Percentiles rank a stretch among this genome's conserved stretches.
Evolutionary conservation across 2,329 filamentous ascomycete genomes (phyloP).

Genomic region (Aspergillus awamori): DNA sequence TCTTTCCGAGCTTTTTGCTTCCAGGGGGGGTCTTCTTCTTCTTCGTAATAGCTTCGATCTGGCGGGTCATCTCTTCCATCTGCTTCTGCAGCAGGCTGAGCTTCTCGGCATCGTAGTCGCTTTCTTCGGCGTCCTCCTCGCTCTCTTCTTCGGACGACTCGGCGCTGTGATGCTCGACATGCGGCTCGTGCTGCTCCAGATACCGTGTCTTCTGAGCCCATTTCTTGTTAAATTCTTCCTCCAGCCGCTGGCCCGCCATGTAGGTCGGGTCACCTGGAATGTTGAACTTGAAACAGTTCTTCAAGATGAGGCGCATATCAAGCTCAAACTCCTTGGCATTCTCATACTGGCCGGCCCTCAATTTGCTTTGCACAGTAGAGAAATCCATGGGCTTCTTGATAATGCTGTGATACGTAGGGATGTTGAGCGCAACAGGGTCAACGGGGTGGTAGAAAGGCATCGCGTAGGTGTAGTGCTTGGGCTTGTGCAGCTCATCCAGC

Average conservation of each 20-base stretch:
- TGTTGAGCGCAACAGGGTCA: constrained; percentile 90
- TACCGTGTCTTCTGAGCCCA: constrained; percentile 81
- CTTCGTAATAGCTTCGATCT: constrained; percentile 60
- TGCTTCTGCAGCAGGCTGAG: constrained; percentile 69
- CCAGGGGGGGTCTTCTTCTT: constrained; percentile 61
- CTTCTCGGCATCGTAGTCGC: constrained; percentile 64
- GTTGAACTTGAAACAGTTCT: constrained; percentile 93
- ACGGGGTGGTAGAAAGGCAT: constrained; percentile 80
- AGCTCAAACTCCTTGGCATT: constrained; percentile 82
- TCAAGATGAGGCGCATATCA: constrained; percentile 80
- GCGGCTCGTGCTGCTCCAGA: constrained; percentile 72
- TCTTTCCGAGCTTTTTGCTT: constrained; percentile 52
- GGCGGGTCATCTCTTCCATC: constrained; percentile 73
- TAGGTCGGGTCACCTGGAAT: constrained; percentile 75
- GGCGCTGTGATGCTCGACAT: constrained; percentile 67
- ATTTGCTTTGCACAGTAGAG: constrained; percentile 74
- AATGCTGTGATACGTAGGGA: constrained; percentile 87
- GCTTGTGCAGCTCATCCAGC: constrained; percentile 74
- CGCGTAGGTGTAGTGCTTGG: constrained; percentile 69
- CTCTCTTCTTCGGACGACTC: constrained; percentile 69
- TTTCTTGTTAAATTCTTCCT: constrained; percentile 73
- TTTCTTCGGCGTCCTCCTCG: constrained; percentile 71
- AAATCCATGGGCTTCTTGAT: constrained; percentile 98
- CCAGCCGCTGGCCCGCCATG: constrained; percentile 69
- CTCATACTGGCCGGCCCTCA: constrained; percentile 76